Evolutionary conservation across 2,329 filamentous ascomycete species (phyloP).

Genomic region (Xenoacremonium recifei): DNA sequence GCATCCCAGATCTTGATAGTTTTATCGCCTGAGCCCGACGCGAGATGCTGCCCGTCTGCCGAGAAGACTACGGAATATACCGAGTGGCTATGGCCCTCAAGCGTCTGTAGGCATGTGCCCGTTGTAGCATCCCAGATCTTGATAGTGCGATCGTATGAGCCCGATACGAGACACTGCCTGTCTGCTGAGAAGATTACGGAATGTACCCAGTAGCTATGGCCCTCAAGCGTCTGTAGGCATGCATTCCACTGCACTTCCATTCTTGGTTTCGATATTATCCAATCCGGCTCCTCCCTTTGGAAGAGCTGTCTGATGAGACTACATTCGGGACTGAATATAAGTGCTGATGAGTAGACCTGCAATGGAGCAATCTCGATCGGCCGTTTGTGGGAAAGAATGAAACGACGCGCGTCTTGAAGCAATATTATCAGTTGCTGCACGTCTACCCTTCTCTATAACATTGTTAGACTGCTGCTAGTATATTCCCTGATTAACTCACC

Average conservation of each 20-base stretch:
- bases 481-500: conserved; percentile 8
- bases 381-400: conserved; percentile 21
- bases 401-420: conserved; percentile 29
- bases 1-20: not conserved
- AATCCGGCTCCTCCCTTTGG: conserved; percentile 4
- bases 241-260: not conserved
- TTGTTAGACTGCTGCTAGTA: not conserved
- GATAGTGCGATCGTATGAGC: not conserved
- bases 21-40: not conserved
- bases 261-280: not conserved
- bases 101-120: not conserved
- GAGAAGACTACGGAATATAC: not conserved
- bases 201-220: not conserved
- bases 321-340: conserved; percentile 30
- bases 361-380: conserved; percentile 27
- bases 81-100: not conserved
- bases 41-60: not conserved
- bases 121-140: not conserved
- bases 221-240: conserved; percentile 1
- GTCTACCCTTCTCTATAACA: not conserved
- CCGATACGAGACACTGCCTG: not conserved
- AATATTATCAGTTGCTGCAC: conserved; percentile 5
- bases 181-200: not conserved
- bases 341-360: conserved; percentile 32
- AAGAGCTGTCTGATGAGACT: conserved; percentile 16